Evolutionary conservation across 139 green algal genomes (phyloP).

Genomic region (Yamagishiella unicocca): DNA sequence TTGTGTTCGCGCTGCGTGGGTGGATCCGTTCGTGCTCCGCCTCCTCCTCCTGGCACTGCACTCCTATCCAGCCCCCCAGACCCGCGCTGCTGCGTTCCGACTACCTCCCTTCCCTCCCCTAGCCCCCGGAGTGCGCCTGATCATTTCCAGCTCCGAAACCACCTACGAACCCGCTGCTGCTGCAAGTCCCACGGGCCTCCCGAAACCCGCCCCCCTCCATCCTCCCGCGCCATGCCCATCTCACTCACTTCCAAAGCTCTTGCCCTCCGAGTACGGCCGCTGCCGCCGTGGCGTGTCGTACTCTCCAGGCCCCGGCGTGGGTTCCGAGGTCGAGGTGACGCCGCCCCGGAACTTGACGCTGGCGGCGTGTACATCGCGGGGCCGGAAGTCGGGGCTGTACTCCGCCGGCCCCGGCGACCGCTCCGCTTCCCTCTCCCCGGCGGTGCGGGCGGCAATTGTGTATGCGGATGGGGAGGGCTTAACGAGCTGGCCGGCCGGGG

Average conservation of each 20-base stretch:
- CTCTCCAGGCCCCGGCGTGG: conserved; percentile 18
- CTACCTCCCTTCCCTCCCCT: too few species aligned
- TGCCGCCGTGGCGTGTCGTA: not conserved
- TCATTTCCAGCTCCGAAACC: too few species aligned
- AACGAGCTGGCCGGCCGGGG: not conserved
- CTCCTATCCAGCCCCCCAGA: too few species aligned
- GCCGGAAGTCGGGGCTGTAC: conserved; percentile 32
- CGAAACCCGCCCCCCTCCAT: not conserved
- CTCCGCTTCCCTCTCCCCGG: not conserved
- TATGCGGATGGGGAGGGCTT: not conserved
- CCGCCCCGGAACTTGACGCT: conserved; percentile 34
- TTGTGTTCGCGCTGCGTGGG: too few species aligned
- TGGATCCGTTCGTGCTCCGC: too few species aligned
- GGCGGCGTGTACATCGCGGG: conserved; percentile 3
- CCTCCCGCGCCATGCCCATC: not conserved
- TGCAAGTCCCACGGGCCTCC: too few species aligned
- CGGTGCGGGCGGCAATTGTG: not conserved
- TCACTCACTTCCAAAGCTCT: conserved; percentile 43
- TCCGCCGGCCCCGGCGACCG: conserved; percentile 16
- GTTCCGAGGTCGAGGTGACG: too few species aligned
- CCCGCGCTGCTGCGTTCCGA: too few species aligned
- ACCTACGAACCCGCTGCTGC: not conserved
- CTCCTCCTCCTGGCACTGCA: too few species aligned
- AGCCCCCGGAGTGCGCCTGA: too few species aligned
- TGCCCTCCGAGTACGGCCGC: not conserved